These are phyloP conservation scores for Naganishia vishniacii DNA, from an alignment of 768 basidiomycete species.

Conservation along the genomic window DNA sequence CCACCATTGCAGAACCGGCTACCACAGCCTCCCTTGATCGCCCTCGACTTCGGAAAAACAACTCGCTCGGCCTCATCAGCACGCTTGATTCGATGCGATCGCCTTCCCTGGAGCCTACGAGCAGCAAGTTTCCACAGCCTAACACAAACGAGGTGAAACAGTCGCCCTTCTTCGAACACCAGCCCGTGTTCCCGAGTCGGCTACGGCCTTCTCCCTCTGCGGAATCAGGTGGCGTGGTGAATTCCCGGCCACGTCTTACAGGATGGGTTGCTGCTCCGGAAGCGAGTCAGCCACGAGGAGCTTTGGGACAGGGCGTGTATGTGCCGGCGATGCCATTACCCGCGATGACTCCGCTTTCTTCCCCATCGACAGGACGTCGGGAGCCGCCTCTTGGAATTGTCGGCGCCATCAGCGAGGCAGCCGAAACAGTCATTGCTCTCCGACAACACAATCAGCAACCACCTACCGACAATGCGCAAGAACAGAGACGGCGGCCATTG, in stretches of 20 bases:
- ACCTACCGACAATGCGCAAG: no score
- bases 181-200: slow-evolving; percentile 5
- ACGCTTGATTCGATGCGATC: slow-evolving; percentile 16
- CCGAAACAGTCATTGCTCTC: no score
- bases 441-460: no score
- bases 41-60: slow-evolving; percentile 14
- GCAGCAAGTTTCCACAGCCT: not conserved
- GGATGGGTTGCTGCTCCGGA: not conserved
- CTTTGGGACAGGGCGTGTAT: not conserved
- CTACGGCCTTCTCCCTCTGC: not conserved
- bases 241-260: not conserved
- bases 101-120: slow-evolving; percentile 7
- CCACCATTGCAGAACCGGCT: not conserved
- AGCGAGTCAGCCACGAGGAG: no score
- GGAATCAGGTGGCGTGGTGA: not conserved
- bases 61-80: not conserved
- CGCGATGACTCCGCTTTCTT: not conserved
- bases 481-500: no score
- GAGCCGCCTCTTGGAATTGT: not conserved
- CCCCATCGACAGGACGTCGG: not conserved
- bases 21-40: not conserved
- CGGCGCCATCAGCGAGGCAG: not conserved
- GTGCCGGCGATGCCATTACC: not conserved
- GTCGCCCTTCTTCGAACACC: not conserved
- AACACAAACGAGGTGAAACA: not conserved